A percentile compares a stretch with the other conserved stretches of the same genome.
These are phyloP conservation scores for Euphorbia pulcherrima DNA, from an alignment of 345 rosid genomes.

Conservation along the genomic window DNA sequence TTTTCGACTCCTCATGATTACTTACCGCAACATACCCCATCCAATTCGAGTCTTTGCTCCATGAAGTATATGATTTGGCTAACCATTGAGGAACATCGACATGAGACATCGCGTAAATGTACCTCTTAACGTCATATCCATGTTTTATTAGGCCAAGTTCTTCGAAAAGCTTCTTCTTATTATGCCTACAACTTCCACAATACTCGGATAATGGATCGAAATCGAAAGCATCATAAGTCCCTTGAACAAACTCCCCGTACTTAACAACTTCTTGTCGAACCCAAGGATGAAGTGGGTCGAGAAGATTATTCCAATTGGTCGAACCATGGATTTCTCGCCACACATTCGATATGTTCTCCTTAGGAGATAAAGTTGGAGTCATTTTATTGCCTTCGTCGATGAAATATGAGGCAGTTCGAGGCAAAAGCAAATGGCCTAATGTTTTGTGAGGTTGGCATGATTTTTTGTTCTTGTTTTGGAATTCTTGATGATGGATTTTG, in stretches of 20 bases:
- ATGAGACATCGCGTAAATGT: conserved; percentile 63
- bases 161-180: conserved; percentile 45
- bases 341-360: conserved; percentile 37
- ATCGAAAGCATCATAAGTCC: conserved; percentile 58
- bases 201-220: conserved; percentile 56
- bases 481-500: conserved; percentile 16
- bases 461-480: conserved; percentile 21
- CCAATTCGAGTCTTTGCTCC: conserved; percentile 81
- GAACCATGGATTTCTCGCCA: conserved; percentile 52
- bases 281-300: conserved; percentile 52
- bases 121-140: conserved; percentile 50
- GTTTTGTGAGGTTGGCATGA: conserved; percentile 29
- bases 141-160: conserved; percentile 44
- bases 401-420: conserved; percentile 43
- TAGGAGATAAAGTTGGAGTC: conserved; percentile 61
- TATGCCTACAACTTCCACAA: conserved; percentile 60
- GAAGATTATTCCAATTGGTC: conserved; percentile 43
- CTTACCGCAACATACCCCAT: conserved; percentile 62
- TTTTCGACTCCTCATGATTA: conserved; percentile 33
- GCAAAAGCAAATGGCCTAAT: conserved; percentile 40
- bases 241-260: conserved; percentile 55
- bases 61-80: conserved; percentile 33
- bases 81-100: conserved; percentile 61
- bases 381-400: conserved; percentile 49
- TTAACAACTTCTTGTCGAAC: conserved; percentile 52